These are phyloP conservation scores for Benincasa hispida DNA, from an alignment of 306 rosid genomes.

Conservation along the genomic window DNA sequence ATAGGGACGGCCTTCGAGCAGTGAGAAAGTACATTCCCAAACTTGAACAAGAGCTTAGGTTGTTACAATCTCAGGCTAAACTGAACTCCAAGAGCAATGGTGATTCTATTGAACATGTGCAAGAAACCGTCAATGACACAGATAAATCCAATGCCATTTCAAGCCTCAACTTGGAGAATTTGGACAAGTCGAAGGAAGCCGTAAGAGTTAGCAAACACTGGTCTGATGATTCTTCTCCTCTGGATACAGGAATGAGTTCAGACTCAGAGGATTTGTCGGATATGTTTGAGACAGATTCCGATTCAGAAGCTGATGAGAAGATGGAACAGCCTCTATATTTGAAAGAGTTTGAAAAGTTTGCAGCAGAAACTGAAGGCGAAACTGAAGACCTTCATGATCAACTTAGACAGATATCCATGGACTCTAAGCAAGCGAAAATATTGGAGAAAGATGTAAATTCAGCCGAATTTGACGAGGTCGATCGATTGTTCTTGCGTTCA, in stretches of 20 bases:
- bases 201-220: conserved; percentile 14
- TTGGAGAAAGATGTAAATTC: conserved; percentile 19
- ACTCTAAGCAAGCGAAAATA: conserved; percentile 23
- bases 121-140: conserved; percentile 19
- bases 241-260: conserved; percentile 32
- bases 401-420: conserved; percentile 44
- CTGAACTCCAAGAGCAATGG: conserved; percentile 22
- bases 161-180: conserved; percentile 19
- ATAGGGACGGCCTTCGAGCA: conserved; percentile 76
- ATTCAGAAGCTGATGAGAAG: conserved; percentile 28
- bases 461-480: conserved; percentile 67
- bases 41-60: conserved; percentile 70
- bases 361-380: conserved; percentile 27
- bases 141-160: conserved; percentile 20
- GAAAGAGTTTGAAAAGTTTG: conserved; percentile 62
- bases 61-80: conserved; percentile 54
- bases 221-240: conserved; percentile 32
- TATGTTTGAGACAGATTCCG: conserved; percentile 64
- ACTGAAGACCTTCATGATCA: conserved; percentile 61
- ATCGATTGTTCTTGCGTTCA: conserved; percentile 54
- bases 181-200: conserved; percentile 24
- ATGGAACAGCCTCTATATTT: conserved; percentile 55
- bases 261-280: conserved; percentile 61
- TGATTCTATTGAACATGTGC: conserved; percentile 25
- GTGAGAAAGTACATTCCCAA: conserved; percentile 69